Percentiles rank a stretch among this genome's conserved stretches.
Conservation (phyloP, 768 basidiomycete genomes). For the Chalciporus sphaerocephalus region DNA sequence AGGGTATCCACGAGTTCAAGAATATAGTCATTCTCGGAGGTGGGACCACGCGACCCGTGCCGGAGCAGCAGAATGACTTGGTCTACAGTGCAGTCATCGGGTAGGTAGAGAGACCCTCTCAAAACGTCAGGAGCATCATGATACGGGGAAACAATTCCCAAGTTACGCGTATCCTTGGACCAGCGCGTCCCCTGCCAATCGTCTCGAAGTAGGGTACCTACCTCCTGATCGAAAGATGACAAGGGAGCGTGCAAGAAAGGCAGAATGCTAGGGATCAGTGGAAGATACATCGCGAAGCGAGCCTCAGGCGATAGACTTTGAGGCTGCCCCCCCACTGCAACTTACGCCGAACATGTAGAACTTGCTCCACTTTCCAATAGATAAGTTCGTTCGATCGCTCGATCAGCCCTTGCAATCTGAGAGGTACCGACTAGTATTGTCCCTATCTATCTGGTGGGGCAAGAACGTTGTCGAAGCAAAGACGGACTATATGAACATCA, state of each 20-base stretch:
- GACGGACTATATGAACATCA: no score
- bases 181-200: not conserved
- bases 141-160: constrained; percentile 39
- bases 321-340: no score
- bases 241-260: constrained; percentile 7
- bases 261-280: constrained; percentile 5
- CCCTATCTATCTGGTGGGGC: no score
- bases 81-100: constrained; percentile 36
- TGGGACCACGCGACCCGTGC: constrained; percentile 40
- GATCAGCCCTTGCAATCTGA: no score
- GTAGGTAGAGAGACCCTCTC: constrained; percentile 29
- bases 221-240: not conserved
- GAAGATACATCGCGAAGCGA: constrained; percentile 19
- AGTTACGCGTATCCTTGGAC: constrained; percentile 9
- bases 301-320: no score
- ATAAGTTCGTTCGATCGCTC: no score
- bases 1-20: constrained; percentile 33
- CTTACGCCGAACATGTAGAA: no score
- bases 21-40: constrained; percentile 30
- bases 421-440: no score
- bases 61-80: constrained; percentile 39
- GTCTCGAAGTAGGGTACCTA: not conserved
- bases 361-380: no score
- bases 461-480: no score
- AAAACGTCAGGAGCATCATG: constrained; percentile 27